Evolutionary conservation across 2,329 filamentous ascomycete species (phyloP).

Genomic region (Arthrinium puccinioides): DNA sequence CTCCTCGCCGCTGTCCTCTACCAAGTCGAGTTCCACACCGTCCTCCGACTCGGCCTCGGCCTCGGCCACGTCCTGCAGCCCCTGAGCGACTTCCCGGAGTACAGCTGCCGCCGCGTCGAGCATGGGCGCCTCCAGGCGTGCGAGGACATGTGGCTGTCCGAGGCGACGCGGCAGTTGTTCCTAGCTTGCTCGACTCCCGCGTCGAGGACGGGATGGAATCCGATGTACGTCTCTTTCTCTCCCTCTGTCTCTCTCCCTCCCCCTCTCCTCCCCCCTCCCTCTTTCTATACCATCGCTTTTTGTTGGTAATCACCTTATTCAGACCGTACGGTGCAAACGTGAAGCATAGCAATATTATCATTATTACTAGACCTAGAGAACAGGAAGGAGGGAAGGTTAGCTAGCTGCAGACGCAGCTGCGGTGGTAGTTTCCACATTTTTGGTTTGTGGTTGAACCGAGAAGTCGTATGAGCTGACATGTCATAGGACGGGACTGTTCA

Average conservation of each 20-base stretch:
- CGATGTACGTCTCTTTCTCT: slow-evolving; percentile 18
- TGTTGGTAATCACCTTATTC: too few species aligned
- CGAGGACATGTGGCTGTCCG: slow-evolving; percentile 25
- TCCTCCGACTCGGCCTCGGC: slow-evolving; percentile 13
- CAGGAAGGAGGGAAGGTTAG: too few species aligned
- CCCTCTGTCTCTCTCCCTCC: too few species aligned
- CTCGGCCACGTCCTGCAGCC: slow-evolving; percentile 17
- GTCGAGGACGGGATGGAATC: slow-evolving; percentile 15
- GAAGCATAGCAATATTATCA: too few species aligned
- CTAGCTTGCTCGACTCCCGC: slow-evolving; percentile 20
- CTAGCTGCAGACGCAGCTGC: too few species aligned
- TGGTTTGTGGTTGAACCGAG: background rate
- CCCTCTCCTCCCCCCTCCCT: too few species aligned
- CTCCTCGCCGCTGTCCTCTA: slow-evolving; percentile 10
- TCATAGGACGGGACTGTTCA: slow-evolving; percentile 12
- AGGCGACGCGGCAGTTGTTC: slow-evolving; percentile 20
- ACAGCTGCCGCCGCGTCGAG: slow-evolving; percentile 19
- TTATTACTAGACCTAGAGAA: too few species aligned
- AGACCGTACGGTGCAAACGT: too few species aligned
- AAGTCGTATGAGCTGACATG: slow-evolving; percentile 3
- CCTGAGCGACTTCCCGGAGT: slow-evolving; percentile 19
- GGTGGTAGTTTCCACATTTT: too few species aligned
- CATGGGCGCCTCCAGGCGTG: slow-evolving; percentile 19
- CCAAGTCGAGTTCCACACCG: slow-evolving; percentile 11
- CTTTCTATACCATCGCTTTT: too few species aligned